Percentiles rank a stretch among this genome's conserved stretches.
phyloP scores from a whole-genome alignment of 2,329 filamentous ascomycete species.

The Aureobasidium sp. region DNA sequence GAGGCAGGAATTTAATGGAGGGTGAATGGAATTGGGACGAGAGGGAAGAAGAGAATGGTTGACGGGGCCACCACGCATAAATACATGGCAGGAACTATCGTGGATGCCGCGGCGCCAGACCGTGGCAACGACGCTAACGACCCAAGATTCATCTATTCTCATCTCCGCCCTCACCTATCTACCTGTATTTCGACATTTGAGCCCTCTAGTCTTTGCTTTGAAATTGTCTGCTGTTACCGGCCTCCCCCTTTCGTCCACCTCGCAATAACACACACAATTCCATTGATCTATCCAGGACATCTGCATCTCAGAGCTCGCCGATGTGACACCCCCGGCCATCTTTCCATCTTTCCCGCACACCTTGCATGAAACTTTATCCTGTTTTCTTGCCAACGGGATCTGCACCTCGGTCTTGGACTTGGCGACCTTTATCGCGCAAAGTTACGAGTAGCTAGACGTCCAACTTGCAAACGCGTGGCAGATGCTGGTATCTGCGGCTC shows the following conservation, averaged over 20 bases:
- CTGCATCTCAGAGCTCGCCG: neutral
- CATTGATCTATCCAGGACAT: neutral
- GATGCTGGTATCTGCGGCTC: slow-evolving; percentile 13
- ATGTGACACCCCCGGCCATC: neutral
- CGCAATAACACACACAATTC: neutral
- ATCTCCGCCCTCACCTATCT: slow-evolving; percentile 9
- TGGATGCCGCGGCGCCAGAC: slow-evolving; percentile 2
- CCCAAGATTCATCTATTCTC: slow-evolving; percentile 8
- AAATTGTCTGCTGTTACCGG: slow-evolving; percentile 9
- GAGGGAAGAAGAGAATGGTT: neutral
- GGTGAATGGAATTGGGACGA: neutral
- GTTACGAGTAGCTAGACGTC: neutral
- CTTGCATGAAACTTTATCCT: slow-evolving; percentile 10
- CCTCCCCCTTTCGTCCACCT: neutral
- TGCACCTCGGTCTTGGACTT: slow-evolving; percentile 7
- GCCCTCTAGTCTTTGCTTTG: neutral
- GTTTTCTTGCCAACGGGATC: slow-evolving; percentile 8
- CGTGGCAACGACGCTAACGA: slow-evolving; percentile 11
- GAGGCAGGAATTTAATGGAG: neutral
- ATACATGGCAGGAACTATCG: slow-evolving; percentile 7
- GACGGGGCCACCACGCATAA: slow-evolving; percentile 4
- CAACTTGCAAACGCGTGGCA: slow-evolving; percentile 5
- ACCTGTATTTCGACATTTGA: neutral
- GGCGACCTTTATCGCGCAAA: slow-evolving; percentile 7
- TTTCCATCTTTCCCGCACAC: neutral